Conservation (phyloP, 768 basidiomycete genomes). For the Lentinula sp. region DNA sequence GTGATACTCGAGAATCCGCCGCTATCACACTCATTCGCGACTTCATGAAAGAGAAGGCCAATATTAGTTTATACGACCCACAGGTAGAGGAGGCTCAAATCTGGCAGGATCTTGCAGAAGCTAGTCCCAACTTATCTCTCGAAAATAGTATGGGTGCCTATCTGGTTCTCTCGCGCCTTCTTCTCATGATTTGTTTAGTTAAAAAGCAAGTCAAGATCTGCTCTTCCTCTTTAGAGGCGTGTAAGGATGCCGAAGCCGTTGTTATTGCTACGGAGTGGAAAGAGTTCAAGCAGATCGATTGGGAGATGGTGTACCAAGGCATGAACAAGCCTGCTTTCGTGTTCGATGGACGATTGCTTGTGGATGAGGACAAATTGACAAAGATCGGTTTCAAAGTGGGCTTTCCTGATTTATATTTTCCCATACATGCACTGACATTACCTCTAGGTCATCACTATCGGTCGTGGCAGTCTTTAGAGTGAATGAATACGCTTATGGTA, state of each 20-base stretch:
- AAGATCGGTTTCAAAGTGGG: conserved; percentile 86
- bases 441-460: not conserved
- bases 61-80: conserved; percentile 88
- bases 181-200: conserved; percentile 39
- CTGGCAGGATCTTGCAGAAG: conserved; percentile 73
- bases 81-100: conserved; percentile 84
- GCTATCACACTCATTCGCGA: conserved; percentile 91
- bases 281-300: conserved; percentile 91
- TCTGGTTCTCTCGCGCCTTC: not conserved
- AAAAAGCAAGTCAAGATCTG: conserved; percentile 84
- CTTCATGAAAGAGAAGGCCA: conserved; percentile 86
- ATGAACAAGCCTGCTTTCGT: conserved; percentile 99
- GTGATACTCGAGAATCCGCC: conserved; percentile 97
- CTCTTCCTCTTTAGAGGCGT: conserved; percentile 77
- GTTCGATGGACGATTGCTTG: conserved; percentile 87
- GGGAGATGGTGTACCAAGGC: conserved; percentile 73
- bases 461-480: conserved; percentile 1
- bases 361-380: conserved; percentile 74
- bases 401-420: not conserved
- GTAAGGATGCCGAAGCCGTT: conserved; percentile 84
- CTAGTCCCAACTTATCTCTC: conserved; percentile 55
- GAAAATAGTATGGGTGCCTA: conserved; percentile 54
- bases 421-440: not conserved
- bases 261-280: conserved; percentile 98
- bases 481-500: not conserved